These are phyloP conservation scores for Lolium multiflorum DNA, from an alignment of 176 grass and related monocot genomes.

Conservation along the genomic window DNA sequence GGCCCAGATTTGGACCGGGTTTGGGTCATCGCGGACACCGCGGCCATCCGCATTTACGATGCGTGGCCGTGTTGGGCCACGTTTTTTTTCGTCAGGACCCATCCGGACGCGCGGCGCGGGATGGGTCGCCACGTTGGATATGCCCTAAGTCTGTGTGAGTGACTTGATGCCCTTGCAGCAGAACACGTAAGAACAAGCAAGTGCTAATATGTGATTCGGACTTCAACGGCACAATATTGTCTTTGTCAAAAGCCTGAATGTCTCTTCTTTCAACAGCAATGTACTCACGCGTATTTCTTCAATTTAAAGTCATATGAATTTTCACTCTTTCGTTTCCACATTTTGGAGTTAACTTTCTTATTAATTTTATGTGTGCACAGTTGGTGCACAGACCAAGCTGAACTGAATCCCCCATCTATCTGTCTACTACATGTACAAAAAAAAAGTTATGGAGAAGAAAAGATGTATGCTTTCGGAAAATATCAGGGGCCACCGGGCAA, in stretches of 20 bases:
- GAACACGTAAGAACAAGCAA: neutral
- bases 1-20: too few relatives aligned
- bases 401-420: too few relatives aligned
- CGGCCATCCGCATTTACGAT: too few relatives aligned
- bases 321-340: neutral
- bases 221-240: conserved; percentile 35
- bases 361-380: too few relatives aligned
- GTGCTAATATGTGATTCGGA: conserved; percentile 15
- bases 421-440: neutral
- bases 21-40: too few relatives aligned
- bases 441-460: neutral
- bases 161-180: neutral
- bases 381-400: too few relatives aligned
- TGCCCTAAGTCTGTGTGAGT: neutral
- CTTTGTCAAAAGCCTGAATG: conserved; percentile 42
- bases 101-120: too few relatives aligned
- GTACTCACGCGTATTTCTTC: neutral
- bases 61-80: too few relatives aligned
- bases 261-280: conserved; percentile 1
- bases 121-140: too few relatives aligned
- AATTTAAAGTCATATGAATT: neutral
- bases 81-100: too few relatives aligned
- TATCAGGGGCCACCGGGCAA: too few relatives aligned
- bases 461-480: too few relatives aligned
- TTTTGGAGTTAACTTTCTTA: neutral